phyloP scores from a whole-genome alignment of 2,329 filamentous ascomycete genomes.

The Fusarium scirpi region DNA sequence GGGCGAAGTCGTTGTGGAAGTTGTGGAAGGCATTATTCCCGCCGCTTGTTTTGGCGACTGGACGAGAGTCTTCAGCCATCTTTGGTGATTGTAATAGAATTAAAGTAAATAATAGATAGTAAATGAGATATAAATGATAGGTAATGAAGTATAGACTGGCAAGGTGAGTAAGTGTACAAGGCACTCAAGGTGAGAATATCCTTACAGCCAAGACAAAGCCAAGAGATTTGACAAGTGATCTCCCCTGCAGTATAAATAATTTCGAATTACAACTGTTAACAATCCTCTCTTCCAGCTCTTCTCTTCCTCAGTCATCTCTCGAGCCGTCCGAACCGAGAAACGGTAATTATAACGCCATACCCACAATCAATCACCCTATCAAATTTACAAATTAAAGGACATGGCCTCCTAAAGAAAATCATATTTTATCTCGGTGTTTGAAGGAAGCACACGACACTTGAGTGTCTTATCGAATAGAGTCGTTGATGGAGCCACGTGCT shows the following conservation, averaged over 20 bases:
- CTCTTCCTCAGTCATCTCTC: neutral
- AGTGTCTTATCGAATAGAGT: constrained; percentile 35
- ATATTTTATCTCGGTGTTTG: constrained; percentile 26
- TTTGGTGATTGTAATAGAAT: neutral
- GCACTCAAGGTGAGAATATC: constrained; percentile 15
- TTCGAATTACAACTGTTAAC: neutral
- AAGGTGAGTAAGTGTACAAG: neutral
- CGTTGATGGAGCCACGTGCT: constrained; percentile 36
- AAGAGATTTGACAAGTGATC: constrained; percentile 12
- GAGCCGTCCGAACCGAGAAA: constrained; percentile 37
- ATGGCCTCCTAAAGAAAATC: neutral
- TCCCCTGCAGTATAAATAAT: constrained; percentile 24
- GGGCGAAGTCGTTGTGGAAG: constrained; percentile 78
- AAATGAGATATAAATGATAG: neutral
- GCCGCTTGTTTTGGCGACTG: constrained; percentile 64
- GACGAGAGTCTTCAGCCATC: constrained; percentile 32
- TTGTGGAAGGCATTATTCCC: constrained; percentile 81
- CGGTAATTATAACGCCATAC: neutral
- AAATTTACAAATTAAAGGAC: constrained; percentile 7
- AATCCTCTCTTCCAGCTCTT: neutral
- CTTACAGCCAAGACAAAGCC: constrained; percentile 29
- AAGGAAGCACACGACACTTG: constrained; percentile 36
- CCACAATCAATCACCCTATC: constrained; percentile 6
- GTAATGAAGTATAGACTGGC: neutral
- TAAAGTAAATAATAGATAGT: constrained; percentile 5